Evolutionary conservation across 78 protist genomes (phyloP), one percentile per base, ranked within the genome.

Genomic region (Protostelium mycophagum): DNA sequence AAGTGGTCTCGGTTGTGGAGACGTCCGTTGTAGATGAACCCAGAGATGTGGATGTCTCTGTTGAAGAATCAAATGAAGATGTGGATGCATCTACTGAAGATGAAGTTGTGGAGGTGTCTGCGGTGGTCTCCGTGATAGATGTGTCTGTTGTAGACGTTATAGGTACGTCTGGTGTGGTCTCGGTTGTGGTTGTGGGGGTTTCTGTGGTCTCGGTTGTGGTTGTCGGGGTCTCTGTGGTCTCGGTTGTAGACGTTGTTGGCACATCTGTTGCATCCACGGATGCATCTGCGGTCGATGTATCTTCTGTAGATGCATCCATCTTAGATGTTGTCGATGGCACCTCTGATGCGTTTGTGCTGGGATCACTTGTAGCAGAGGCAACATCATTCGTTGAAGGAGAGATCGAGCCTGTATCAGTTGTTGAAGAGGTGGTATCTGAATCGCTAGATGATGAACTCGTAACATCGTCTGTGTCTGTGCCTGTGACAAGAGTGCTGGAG

Each of bases 141-240:
- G 89, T 73, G 73, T 83, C 73, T 36, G 89, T 87, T 9, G 89
- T 73, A 73, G 63, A 35, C 16, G 89, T 87, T 23, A 84, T 87
- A 34, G 89, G 83, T 37, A 34, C 34, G 73, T 35, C 89, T 10
- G 89, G 63, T 1, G 89, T 87, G 1, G 89, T 87, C 5, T 35
- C 5, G n/a, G 89, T 87, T 0, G 87, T 85, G 38, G 87, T 85
- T 0, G 87, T 85, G 1, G 87, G 38, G 5, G 83, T 63, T n/a
- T 83, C 73, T 85, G 87, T 85, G 35, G 87, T 36, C 87, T 85
- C 36, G 23, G 36, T 38, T 37, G 87, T 85, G 29, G 84, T 83
- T 83, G 84, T 29, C 23, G 87, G 35, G 10, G 87, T 85, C 23
- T 36, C 35, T 36, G 87, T 28, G 87, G 87, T 85, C 35, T 36